Base-by-base conservation (phyloP, 2,329 filamentous ascomycete species). In the Aspergillus pseudoglaucus region DNA sequence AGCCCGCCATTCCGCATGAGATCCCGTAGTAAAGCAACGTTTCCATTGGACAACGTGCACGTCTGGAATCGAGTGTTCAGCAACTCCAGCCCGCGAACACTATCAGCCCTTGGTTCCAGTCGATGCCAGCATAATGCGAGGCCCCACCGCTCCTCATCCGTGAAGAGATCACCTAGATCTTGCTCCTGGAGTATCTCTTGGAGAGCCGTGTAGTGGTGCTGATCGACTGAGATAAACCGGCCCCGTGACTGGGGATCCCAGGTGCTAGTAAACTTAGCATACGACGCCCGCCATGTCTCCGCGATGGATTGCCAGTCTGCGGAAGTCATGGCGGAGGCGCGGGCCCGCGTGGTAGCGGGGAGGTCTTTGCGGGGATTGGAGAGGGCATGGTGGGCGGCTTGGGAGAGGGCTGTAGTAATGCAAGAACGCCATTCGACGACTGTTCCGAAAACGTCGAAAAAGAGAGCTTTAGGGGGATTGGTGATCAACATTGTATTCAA, bases 391-490 rank as follows among this genome's bases (percentile, higher is more conserved):
- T 67, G 61, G 12, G 80, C 77, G 35, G 75, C 74, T 9, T 72
- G 61, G 20, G 69, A 63, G 42, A 93, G 76, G 46, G 80, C 79
- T 7, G 75, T 69, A 12, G 76, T 79, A 17, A 93, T 80, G 2
- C 82, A 81, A 35, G 73, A 74, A 48, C 87, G 83, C 87, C 87
- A 91, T 72, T 91, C 78, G 41, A 93, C 87, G 53, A 84, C 81
- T 1, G 88, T 93, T 22, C 65, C 65, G 44, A 68, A 69, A 15
- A 60, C 54, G 42, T 68, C 65, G 49, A 69, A 69, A 49, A 68
- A 62, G 15, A 69, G 44, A 8, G 57, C 59, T 41, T 53, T 46
- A 17, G 56, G 59, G 25, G 48, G 55, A n/a, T 53, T 46, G 15
- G 22, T 43, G 22, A 55, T 49, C n/a, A 57, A 47, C 63, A 64